A percentile compares a stretch with the other conserved stretches of the same genome.
These are phyloP conservation scores for Amanita subjunquillea DNA, from an alignment of 768 basidiomycete genomes.

Conservation along the genomic window DNA sequence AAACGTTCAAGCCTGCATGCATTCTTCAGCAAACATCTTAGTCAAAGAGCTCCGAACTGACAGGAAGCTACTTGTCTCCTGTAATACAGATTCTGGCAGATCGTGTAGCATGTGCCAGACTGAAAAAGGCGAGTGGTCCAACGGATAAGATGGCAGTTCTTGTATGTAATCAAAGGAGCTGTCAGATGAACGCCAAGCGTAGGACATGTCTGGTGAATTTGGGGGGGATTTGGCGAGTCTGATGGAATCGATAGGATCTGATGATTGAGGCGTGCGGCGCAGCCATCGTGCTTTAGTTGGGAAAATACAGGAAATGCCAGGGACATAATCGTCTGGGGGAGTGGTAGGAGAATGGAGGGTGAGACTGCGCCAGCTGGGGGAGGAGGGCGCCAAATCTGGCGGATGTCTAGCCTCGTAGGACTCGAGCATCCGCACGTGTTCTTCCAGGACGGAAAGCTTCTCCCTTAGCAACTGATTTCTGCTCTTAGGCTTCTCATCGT, in stretches of 20 bases:
- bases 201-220: neutral
- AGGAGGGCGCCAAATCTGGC: neutral
- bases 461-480: constrained; percentile 49
- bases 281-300: neutral
- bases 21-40: neutral
- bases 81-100: constrained; percentile 1
- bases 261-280: neutral
- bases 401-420: constrained; percentile 13
- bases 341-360: neutral
- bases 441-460: constrained; percentile 42
- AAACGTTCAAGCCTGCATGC: constrained; percentile 39
- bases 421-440: constrained; percentile 44
- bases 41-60: neutral
- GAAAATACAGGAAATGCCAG: neutral
- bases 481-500: constrained; percentile 53
- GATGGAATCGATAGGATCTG: neutral
- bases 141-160: neutral
- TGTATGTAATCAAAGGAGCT: neutral
- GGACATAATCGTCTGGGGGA: neutral
- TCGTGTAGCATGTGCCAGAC: neutral
- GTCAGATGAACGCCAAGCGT: neutral
- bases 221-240: neutral
- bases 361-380: neutral
- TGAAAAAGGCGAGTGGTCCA: neutral
- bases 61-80: constrained; percentile 2